Evolutionary conservation across 306 rosid genomes (phyloP).

Genomic region (Rosa persica): DNA sequence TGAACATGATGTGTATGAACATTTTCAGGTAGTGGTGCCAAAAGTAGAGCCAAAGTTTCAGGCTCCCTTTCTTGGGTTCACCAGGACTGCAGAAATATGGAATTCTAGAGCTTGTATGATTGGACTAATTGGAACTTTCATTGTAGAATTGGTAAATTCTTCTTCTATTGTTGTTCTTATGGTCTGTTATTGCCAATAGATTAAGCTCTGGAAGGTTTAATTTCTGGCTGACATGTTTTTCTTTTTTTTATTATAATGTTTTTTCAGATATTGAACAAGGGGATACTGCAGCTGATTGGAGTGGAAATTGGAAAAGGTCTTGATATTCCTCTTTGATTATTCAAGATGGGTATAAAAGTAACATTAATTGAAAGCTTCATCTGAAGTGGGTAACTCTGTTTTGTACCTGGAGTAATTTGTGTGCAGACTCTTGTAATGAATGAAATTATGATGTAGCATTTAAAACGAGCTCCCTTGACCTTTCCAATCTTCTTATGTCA

Average conservation of each 20-base stretch:
- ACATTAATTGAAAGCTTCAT: background rate
- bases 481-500: background rate
- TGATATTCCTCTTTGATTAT: conserved; percentile 68
- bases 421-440: background rate
- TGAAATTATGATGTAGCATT: background rate
- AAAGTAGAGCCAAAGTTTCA: conserved; percentile 68
- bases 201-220: background rate
- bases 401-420: background rate
- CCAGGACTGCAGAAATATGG: conserved; percentile 87
- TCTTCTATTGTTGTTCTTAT: background rate
- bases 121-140: conserved; percentile 77
- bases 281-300: conserved; percentile 84
- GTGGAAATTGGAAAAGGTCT: conserved; percentile 93
- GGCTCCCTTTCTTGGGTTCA: conserved; percentile 85
- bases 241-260: background rate
- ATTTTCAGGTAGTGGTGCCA: conserved; percentile 71
- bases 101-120: conserved; percentile 97
- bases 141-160: conserved; percentile 66
- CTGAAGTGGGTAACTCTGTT: background rate
- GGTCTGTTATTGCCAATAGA: background rate
- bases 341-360: conserved; percentile 2
- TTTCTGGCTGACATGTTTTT: background rate
- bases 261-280: conserved; percentile 78
- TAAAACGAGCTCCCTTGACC: background rate
- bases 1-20: conserved; percentile 21